Evolutionary conservation across 1,284 basidiomycete genomes (phyloP).

Genomic region (Irpex lacteus): DNA sequence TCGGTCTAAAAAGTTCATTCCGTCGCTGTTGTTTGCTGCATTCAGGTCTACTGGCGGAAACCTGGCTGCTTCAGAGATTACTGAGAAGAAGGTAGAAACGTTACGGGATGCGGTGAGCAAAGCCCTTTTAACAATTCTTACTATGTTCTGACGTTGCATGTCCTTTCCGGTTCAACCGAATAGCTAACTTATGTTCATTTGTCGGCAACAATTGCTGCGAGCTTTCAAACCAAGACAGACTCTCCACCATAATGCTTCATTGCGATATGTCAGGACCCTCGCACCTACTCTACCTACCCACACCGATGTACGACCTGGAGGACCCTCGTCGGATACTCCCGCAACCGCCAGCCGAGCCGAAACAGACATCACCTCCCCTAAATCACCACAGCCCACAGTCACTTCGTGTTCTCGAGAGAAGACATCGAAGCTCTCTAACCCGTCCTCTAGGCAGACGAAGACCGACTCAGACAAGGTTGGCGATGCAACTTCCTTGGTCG

Average conservation of each 20-base stretch:
- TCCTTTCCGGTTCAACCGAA: neutral
- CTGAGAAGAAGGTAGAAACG: neutral
- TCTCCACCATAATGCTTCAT: slow-evolving; percentile 10
- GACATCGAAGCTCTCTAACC: neutral
- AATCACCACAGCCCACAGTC: neutral
- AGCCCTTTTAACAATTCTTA: neutral
- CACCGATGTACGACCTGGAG: neutral
- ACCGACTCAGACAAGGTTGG: neutral
- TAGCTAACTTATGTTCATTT: slow-evolving; percentile 35
- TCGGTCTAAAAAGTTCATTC: slow-evolving; percentile 6
- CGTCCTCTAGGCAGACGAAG: neutral
- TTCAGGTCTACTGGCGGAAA: neutral
- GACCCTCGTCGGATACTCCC: neutral
- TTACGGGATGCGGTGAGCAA: neutral
- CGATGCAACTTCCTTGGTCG: neutral
- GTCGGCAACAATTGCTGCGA: slow-evolving; percentile 32
- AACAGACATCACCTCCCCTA: neutral
- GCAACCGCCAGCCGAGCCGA: neutral
- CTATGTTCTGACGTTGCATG: neutral
- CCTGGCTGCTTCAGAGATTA: neutral
- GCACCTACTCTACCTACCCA: neutral
- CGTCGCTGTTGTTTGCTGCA: neutral
- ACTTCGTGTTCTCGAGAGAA: neutral
- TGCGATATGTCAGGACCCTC: neutral
- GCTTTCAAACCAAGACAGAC: slow-evolving; percentile 20